Conservation (phyloP, 176 grass and related monocot species). For the Aegilops bicornis region DNA sequence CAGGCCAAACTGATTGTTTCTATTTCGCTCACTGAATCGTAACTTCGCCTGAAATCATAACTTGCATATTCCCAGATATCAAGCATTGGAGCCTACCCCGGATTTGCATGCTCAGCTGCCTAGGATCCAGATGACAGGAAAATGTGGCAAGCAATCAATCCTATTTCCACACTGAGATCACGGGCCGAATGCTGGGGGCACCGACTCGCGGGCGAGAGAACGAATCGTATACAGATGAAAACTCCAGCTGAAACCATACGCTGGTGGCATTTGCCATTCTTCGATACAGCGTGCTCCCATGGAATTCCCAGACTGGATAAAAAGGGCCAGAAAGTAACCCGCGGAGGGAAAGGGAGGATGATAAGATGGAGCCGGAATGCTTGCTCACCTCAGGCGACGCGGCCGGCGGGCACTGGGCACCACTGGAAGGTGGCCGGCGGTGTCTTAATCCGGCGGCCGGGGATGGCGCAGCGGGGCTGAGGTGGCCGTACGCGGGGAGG, state of each 20-base stretch:
- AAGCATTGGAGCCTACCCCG: not conserved
- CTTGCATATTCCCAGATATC: not conserved
- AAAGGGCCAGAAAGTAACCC: not conserved
- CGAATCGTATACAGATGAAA: not conserved
- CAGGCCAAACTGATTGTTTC: not conserved
- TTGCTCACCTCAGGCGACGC: conserved; percentile 21
- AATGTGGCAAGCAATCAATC: not conserved
- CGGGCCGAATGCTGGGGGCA: not conserved
- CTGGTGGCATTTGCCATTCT: not conserved
- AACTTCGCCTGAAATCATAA: not conserved
- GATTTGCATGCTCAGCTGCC: not conserved
- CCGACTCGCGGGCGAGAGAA: not conserved
- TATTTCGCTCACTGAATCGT: not conserved
- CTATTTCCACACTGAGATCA: not conserved
- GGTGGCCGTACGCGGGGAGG: not conserved
- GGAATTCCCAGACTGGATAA: not conserved
- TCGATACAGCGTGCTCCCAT: not conserved
- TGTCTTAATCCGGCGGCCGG: not conserved
- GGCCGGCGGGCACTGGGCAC: not conserved
- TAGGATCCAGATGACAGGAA: not conserved
- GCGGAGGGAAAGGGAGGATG: not conserved
- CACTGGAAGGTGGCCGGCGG: not conserved
- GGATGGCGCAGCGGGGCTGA: not conserved
- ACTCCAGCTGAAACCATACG: not conserved
- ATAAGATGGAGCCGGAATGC: not conserved